A percentile compares a stretch with the other conserved stretches of the same genome.
Evolutionary conservation across 139 green algal genomes (phyloP).

Genomic region (Coccomyxa sp.): DNA sequence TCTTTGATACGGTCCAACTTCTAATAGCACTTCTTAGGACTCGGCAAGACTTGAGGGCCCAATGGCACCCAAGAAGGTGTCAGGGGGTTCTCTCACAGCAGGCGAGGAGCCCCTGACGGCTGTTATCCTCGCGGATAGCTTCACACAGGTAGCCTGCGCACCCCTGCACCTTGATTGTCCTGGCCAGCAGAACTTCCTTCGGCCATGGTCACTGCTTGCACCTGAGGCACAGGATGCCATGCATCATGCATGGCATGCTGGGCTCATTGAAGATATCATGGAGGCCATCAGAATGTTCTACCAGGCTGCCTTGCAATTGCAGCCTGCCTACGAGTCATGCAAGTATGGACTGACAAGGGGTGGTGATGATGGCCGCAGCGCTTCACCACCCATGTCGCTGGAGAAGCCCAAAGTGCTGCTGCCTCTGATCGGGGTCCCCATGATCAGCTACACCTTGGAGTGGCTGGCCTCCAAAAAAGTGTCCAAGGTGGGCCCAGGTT

Average conservation of each 20-base stretch:
- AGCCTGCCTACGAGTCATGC: no score
- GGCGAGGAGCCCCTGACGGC: slow-evolving; percentile 55
- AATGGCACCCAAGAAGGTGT: no score
- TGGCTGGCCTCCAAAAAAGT: slow-evolving; percentile 83
- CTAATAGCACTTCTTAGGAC: no score
- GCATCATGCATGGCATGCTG: not conserved
- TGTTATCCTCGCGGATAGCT: slow-evolving; percentile 88
- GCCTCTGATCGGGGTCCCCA: slow-evolving; percentile 81
- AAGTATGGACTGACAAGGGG: no score
- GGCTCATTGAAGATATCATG: no score
- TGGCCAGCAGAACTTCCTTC: no score
- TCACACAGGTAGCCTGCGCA: slow-evolving; percentile 63
- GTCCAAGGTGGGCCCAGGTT: slow-evolving; percentile 58
- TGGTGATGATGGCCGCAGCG: slow-evolving; percentile 41
- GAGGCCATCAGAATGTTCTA: no score
- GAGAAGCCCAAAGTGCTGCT: slow-evolving; percentile 84
- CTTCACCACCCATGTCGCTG: slow-evolving; percentile 81
- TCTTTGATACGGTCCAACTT: no score
- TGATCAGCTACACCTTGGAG: slow-evolving; percentile 95
- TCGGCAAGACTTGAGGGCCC: no score
- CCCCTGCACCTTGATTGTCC: no score
- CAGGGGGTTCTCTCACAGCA: no score
- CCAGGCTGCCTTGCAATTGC: no score
- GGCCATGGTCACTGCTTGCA: not conserved
- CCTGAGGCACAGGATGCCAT: not conserved